A percentile compares a stretch with the other conserved stretches of the same genome.
phyloP scores from a whole-genome alignment of 2,329 filamentous ascomycete genomes.

The Colletotrichum lini region DNA sequence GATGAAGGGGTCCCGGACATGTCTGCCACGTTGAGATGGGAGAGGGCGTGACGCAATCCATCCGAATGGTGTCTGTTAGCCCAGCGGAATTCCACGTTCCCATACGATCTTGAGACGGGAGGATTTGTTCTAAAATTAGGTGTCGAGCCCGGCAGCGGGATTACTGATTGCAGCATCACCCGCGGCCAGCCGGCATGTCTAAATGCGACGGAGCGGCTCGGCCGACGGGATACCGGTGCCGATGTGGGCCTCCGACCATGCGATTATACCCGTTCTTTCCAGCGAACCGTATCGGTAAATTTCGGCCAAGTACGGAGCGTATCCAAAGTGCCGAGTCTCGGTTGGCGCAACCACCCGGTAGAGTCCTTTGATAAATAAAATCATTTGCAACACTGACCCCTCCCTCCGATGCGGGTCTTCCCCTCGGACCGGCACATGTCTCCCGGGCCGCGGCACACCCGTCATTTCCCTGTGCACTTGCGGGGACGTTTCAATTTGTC shows the following conservation, averaged over 20 bases:
- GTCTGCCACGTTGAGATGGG: background rate
- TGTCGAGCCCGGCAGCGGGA: background rate
- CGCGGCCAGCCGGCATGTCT: background rate
- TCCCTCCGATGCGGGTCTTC: background rate
- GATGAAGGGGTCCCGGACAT: background rate
- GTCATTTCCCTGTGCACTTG: conserved; percentile 5
- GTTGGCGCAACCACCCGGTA: no score
- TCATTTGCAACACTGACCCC: background rate
- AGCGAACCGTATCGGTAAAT: no score
- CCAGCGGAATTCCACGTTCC: conserved; percentile 1
- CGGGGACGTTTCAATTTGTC: conserved; percentile 6
- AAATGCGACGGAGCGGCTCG: conserved; percentile 15
- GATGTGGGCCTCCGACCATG: background rate
- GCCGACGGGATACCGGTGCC: background rate
- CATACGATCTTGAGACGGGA: background rate
- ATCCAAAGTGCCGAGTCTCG: no score
- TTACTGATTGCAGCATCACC: background rate
- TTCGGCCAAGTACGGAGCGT: no score
- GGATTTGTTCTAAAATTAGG: background rate
- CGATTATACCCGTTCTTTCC: no score
- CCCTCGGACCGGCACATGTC: conserved; percentile 18
- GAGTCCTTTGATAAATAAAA: no score
- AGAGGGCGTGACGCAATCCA: background rate
- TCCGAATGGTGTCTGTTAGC: no score
- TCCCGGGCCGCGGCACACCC: conserved; percentile 17